phyloP scores from a whole-genome alignment of 2,329 filamentous ascomycete genomes.

The Colletotrichum sp. region DNA sequence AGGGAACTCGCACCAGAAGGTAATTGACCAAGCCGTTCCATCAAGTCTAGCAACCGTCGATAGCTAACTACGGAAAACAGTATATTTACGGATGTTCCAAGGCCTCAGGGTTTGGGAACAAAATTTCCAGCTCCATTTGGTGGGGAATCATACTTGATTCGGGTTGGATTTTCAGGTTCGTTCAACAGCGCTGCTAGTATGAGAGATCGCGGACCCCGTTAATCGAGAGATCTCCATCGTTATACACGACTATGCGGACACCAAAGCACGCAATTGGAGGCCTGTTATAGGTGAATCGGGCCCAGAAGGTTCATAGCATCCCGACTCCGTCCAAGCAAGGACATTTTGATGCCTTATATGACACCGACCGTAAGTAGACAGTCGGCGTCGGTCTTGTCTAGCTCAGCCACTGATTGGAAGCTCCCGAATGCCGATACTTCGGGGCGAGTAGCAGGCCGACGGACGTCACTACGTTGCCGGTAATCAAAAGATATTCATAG shows the following conservation, averaged over 20 bases:
- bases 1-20: too few relatives aligned
- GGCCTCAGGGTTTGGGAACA: too few relatives aligned
- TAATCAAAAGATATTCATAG: not conserved
- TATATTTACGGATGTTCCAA: too few relatives aligned
- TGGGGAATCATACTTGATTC: not conserved
- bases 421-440: not conserved
- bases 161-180: not conserved
- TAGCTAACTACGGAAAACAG: too few relatives aligned
- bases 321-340: not conserved
- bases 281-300: not conserved
- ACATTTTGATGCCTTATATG: not conserved
- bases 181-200: not conserved
- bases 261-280: not conserved
- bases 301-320: not conserved
- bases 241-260: fast-evolving
- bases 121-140: fast-evolving
- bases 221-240: fast-evolving
- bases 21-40: too few relatives aligned
- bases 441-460: not conserved
- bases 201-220: fast-evolving
- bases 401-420: not conserved
- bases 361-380: not conserved
- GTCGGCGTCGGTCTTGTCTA: not conserved
- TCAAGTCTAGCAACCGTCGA: too few relatives aligned
- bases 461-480: not conserved